Conservation (phyloP, 2,329 filamentous ascomycete genomes). For the Lasiodiplodia hormozganensis region DNA sequence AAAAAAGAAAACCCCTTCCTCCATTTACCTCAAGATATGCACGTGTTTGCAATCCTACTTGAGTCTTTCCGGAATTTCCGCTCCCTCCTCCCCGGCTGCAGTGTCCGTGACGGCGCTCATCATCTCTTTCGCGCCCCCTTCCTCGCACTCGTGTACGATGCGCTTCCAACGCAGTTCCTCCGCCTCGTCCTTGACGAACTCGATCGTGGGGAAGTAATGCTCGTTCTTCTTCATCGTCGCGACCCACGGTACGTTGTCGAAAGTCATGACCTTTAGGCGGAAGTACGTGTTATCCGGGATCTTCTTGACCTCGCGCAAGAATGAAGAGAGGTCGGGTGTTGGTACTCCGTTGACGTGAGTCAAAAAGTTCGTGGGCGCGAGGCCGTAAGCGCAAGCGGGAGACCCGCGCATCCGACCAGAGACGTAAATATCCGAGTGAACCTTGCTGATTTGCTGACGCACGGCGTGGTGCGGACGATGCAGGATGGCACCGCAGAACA, state of each 20-base stretch:
- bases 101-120: conserved; percentile 36
- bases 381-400: conserved; percentile 85
- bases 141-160: conserved; percentile 60
- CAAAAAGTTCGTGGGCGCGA: conserved; percentile 97
- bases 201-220: conserved; percentile 81
- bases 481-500: conserved; percentile 93
- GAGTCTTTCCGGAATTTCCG: conserved; percentile 17
- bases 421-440: conserved; percentile 96
- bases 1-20: neutral
- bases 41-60: neutral
- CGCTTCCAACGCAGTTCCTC: conserved; percentile 64
- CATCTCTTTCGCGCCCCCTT: conserved; percentile 43
- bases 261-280: conserved; percentile 94
- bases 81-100: conserved; percentile 27
- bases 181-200: conserved; percentile 65
- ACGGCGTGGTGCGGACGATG: conserved; percentile 96
- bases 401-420: conserved; percentile 79
- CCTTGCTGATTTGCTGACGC: conserved; percentile 93
- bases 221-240: conserved; percentile 99
- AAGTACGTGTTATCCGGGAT: conserved; percentile 99
- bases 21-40: neutral
- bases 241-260: conserved; percentile 99
- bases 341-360: conserved; percentile 90
- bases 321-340: conserved; percentile 81
- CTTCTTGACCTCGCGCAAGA: conserved; percentile 80